Evolutionary conservation across 2,329 filamentous ascomycete genomes (phyloP).

Genomic region (Aspergillus hortae): DNA sequence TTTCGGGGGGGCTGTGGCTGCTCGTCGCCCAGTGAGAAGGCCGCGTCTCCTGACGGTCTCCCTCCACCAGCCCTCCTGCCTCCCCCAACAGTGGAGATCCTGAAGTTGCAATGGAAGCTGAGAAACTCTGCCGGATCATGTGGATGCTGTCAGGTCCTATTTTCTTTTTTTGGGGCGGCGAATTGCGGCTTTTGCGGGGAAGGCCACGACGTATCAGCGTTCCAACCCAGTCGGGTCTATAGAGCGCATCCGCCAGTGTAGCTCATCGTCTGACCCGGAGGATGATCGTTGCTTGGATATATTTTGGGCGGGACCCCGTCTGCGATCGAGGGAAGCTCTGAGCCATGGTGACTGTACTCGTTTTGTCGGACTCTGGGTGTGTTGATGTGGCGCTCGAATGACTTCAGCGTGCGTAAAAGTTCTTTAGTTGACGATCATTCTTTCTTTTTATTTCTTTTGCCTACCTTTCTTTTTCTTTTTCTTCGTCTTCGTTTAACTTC

Average conservation of each 20-base stretch:
- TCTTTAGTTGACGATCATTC: constrained; percentile 7
- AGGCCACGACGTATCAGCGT: constrained; percentile 24
- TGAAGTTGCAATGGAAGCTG: constrained; percentile 18
- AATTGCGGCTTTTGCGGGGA: constrained; percentile 28
- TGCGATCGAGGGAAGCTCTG: constrained; percentile 8
- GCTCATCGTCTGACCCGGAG: constrained; percentile 23
- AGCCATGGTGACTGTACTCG: constrained; percentile 13
- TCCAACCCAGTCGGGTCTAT: constrained; percentile 15
- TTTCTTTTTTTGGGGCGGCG: constrained; percentile 22
- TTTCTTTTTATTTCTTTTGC: not conserved
- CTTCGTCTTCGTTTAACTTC: constrained; percentile 2
- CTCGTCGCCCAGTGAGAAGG: not conserved
- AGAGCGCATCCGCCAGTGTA: constrained; percentile 13
- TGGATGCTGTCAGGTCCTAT: constrained; percentile 23
- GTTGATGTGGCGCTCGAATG: constrained; percentile 14
- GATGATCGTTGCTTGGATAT: constrained; percentile 20
- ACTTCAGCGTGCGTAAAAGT: constrained; percentile 10
- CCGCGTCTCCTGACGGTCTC: constrained; percentile 9
- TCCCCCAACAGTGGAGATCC: constrained; percentile 10
- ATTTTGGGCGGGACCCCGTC: constrained; percentile 19
- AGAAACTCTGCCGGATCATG: constrained; percentile 22
- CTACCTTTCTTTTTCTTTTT: constrained; percentile 6
- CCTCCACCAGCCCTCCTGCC: constrained; percentile 8
- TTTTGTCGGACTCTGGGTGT: constrained; percentile 9
- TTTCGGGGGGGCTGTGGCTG: not conserved